phyloP scores from a whole-genome alignment of 345 rosid genomes.

The Bruguiera sexangula region DNA sequence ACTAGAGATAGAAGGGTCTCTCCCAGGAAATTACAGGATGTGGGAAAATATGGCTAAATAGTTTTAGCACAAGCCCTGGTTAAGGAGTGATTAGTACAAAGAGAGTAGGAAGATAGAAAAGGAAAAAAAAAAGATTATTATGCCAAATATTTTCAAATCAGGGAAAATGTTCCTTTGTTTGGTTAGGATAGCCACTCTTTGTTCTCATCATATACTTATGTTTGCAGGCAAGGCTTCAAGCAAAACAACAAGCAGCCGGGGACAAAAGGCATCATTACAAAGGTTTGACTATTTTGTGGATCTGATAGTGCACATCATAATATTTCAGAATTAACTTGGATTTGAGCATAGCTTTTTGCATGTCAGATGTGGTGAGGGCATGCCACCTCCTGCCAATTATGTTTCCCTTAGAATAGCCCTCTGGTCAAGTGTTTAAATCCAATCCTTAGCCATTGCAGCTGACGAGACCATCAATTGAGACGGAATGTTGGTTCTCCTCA shows the following conservation, averaged over 20 bases:
- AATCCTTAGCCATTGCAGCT: background rate
- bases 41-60: background rate
- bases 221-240: constrained; percentile 84
- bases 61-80: background rate
- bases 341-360: background rate
- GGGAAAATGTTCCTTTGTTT: background rate
- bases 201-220: constrained; percentile 8
- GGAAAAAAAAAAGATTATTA: background rate
- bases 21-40: background rate
- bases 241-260: constrained; percentile 64
- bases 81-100: background rate
- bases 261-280: constrained; percentile 76
- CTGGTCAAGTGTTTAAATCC: too few species aligned
- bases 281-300: constrained; percentile 41
- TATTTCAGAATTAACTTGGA: too few species aligned
- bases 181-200: background rate
- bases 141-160: background rate
- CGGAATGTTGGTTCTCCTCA: too few species aligned
- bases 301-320: too few species aligned
- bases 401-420: background rate
- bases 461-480: background rate
- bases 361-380: background rate
- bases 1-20: background rate
- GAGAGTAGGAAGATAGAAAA: background rate
- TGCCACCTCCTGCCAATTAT: background rate